Conservation (phyloP, 1,284 basidiomycete species). For the Puccinia polysora region DNA sequence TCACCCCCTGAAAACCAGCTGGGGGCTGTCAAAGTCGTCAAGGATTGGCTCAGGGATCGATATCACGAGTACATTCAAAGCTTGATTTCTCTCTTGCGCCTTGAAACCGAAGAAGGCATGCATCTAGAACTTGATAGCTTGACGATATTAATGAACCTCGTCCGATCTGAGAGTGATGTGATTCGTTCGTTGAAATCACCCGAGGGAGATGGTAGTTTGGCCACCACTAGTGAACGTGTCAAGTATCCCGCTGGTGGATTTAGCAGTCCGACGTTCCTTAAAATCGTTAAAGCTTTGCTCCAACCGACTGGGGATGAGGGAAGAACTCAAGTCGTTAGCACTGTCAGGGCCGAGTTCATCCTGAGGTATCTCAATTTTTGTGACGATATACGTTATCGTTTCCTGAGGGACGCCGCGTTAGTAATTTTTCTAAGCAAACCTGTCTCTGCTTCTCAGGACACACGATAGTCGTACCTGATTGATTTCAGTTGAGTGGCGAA, state of each 20-base stretch:
- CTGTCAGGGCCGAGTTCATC: conserved; percentile 64
- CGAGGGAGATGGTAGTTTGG: neutral
- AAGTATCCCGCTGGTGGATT: conserved; percentile 57
- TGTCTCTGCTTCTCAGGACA: conserved; percentile 9
- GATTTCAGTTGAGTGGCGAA: too few species aligned
- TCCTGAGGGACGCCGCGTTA: conserved; percentile 76
- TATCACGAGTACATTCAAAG: conserved; percentile 46
- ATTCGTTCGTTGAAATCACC: neutral
- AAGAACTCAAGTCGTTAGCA: conserved; percentile 56
- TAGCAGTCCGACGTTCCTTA: conserved; percentile 65
- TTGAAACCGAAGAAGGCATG: conserved; percentile 45
- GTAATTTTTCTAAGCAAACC: conserved; percentile 43
- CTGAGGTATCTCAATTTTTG: conserved; percentile 67
- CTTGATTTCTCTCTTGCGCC: conserved; percentile 45
- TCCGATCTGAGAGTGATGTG: conserved; percentile 17
- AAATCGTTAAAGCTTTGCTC: conserved; percentile 63
- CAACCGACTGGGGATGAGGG: conserved; percentile 60
- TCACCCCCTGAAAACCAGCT: conserved; percentile 46
- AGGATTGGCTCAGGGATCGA: conserved; percentile 48
- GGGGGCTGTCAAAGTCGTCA: conserved; percentile 46
- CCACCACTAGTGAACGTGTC: neutral
- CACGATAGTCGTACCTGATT: too few species aligned
- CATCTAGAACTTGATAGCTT: conserved; percentile 45
- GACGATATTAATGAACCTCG: conserved; percentile 29
- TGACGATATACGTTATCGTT: conserved; percentile 85